A percentile compares a stretch with the other conserved stretches of the same genome.
phyloP scores from a whole-genome alignment of 176 grass and related monocot species.

The Bromus sterilis region DNA sequence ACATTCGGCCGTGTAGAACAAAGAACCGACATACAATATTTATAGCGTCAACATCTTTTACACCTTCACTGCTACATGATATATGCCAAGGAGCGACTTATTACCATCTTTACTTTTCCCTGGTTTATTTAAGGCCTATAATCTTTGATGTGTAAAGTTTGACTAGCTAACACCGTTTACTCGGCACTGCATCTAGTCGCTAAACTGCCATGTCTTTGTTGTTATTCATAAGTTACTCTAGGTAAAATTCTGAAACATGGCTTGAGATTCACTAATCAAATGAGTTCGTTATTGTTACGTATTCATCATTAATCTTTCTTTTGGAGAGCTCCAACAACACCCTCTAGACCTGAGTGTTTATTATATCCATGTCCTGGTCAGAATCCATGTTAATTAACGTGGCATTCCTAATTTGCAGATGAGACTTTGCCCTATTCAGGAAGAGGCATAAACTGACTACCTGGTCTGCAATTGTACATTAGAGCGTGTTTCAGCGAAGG shows the following conservation, averaged over 20 bases:
- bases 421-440: neutral
- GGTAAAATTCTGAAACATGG: slow-evolving; percentile 1
- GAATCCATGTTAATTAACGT: slow-evolving; percentile 2
- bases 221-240: slow-evolving; percentile 2
- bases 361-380: neutral
- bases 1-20: neutral
- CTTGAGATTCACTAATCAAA: neutral
- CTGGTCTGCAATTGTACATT: slow-evolving; percentile 32
- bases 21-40: neutral
- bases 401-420: slow-evolving; percentile 32
- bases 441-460: neutral
- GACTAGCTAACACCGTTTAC: neutral
- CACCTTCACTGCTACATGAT: neutral
- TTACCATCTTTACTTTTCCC: neutral
- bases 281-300: neutral
- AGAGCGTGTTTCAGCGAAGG: slow-evolving; percentile 18
- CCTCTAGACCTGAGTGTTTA: neutral
- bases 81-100: neutral
- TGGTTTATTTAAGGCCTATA: neutral
- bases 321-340: neutral
- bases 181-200: neutral
- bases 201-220: neutral
- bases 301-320: neutral
- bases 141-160: neutral
- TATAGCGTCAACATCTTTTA: neutral